Conservation (phyloP, 139 green algal species). For the Penium margaritaceum region DNA sequence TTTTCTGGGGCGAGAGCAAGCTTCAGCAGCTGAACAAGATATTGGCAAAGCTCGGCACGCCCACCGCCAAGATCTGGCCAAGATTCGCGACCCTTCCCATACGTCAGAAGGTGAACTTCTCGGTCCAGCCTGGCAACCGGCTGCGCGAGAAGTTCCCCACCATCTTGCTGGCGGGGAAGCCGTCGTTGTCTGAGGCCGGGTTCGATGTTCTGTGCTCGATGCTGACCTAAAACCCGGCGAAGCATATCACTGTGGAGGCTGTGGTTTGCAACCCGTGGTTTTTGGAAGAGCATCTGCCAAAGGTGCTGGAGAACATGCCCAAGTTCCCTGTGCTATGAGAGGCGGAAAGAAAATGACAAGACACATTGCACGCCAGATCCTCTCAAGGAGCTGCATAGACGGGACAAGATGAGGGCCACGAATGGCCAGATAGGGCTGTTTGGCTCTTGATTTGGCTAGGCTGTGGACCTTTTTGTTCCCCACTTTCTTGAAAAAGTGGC, state of each 20-base stretch:
- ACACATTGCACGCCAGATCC: background rate
- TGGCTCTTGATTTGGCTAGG: too few species aligned
- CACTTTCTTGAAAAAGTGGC: too few species aligned
- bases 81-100: constrained; percentile 10
- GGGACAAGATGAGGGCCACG: constrained; percentile 8
- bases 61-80: constrained; percentile 34
- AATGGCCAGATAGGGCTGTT: constrained; percentile 10
- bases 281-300: constrained; percentile 20
- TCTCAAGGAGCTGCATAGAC: constrained; percentile 10
- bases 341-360: background rate
- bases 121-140: constrained; percentile 1
- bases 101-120: constrained; percentile 18
- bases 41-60: constrained; percentile 47
- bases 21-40: constrained; percentile 56
- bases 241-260: constrained; percentile 13
- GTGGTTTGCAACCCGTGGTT: constrained; percentile 35
- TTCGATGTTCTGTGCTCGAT: constrained; percentile 32
- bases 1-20: constrained; percentile 74
- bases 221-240: constrained; percentile 11
- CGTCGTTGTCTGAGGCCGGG: constrained; percentile 20
- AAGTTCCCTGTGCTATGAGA: constrained; percentile 7
- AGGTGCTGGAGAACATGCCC: constrained; percentile 23
- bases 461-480: too few species aligned
- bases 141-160: constrained; percentile 13
- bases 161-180: constrained; percentile 12